A percentile compares a stretch with the other conserved stretches of the same genome.
phyloP scores from a whole-genome alignment of 2,329 filamentous ascomycete genomes.

The Sphaerulina vaccinii region DNA sequence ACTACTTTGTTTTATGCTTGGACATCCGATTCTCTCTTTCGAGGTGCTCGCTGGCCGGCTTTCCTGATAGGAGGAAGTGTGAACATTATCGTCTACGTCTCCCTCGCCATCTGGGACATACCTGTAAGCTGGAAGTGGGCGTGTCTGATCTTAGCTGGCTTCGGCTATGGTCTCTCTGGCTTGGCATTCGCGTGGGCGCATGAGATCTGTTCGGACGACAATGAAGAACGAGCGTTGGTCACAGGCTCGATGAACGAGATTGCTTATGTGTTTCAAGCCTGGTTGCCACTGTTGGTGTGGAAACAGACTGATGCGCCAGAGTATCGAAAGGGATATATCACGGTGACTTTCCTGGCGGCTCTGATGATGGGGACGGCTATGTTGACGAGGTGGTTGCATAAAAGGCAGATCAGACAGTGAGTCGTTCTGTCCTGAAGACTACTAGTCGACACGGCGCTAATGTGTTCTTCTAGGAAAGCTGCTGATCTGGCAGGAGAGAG shows the following conservation, averaged over 20 bases:
- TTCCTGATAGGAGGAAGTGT: constrained; percentile 57
- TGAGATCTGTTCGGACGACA: constrained; percentile 56
- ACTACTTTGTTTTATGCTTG: constrained; percentile 64
- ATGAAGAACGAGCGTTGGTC: constrained; percentile 66
- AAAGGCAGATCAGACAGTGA: constrained; percentile 26
- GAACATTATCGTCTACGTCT: constrained; percentile 45
- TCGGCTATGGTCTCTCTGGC: constrained; percentile 49
- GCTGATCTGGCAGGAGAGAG: not conserved
- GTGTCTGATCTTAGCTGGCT: constrained; percentile 57
- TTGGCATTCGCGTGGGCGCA: constrained; percentile 50
- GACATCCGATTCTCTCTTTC: constrained; percentile 61
- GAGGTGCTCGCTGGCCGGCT: constrained; percentile 61
- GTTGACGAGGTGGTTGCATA: constrained; percentile 48
- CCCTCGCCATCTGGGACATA: constrained; percentile 50
- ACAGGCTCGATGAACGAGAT: constrained; percentile 66
- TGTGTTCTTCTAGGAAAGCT: not conserved
- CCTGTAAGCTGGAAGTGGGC: constrained; percentile 59
- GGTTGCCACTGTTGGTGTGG: constrained; percentile 66
- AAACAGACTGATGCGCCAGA: constrained; percentile 47
- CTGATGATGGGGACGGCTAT: constrained; percentile 54
- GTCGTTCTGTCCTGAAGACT: too few relatives aligned
- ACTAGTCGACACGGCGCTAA: too few relatives aligned
- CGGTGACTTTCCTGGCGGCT: constrained; percentile 51
- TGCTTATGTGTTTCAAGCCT: constrained; percentile 67
- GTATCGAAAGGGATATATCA: constrained; percentile 62